phyloP scores from a whole-genome alignment of 2,329 filamentous ascomycete species.

The Triangularia setosa region DNA sequence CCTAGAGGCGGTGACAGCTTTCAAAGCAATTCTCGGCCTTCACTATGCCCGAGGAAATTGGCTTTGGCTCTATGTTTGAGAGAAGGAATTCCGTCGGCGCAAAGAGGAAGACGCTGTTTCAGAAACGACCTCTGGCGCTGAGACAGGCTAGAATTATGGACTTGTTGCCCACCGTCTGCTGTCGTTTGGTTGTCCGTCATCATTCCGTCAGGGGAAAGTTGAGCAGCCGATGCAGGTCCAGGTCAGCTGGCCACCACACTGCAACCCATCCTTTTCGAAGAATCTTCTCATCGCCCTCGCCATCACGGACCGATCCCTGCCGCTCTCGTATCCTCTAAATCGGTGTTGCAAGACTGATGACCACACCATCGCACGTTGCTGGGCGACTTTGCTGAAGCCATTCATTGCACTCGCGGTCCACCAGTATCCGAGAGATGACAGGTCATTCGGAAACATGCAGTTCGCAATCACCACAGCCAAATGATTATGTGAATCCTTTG shows the following conservation, averaged over 20 bases:
- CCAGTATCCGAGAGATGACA: not conserved
- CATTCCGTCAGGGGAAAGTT: slow-evolving; percentile 4
- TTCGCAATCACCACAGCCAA: not conserved
- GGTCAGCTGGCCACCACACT: slow-evolving; percentile 7
- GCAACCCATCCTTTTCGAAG: slow-evolving; percentile 5
- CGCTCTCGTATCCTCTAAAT: slow-evolving; percentile 7
- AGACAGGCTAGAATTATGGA: slow-evolving; percentile 6
- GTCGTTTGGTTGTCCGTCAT: not conserved
- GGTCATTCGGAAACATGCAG: not conserved
- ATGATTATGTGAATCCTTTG: not conserved
- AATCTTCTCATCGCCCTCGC: not conserved
- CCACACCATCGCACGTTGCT: not conserved
- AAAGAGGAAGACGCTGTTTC: slow-evolving; percentile 12
- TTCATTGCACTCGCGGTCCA: not conserved
- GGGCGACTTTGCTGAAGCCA: not conserved
- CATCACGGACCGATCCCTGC: slow-evolving; percentile 7
- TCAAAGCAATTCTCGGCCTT: not conserved
- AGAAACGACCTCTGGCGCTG: slow-evolving; percentile 8
- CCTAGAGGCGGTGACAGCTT: not conserved
- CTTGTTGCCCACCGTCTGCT: not conserved
- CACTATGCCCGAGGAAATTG: not conserved
- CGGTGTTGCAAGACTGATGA: not conserved
- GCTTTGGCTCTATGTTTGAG: slow-evolving; percentile 6
- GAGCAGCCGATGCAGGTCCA: slow-evolving; percentile 8
- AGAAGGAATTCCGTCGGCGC: not conserved